Evolutionary conservation across 257 asterid species (phyloP).

Genomic region (Solanum peruvianum): DNA sequence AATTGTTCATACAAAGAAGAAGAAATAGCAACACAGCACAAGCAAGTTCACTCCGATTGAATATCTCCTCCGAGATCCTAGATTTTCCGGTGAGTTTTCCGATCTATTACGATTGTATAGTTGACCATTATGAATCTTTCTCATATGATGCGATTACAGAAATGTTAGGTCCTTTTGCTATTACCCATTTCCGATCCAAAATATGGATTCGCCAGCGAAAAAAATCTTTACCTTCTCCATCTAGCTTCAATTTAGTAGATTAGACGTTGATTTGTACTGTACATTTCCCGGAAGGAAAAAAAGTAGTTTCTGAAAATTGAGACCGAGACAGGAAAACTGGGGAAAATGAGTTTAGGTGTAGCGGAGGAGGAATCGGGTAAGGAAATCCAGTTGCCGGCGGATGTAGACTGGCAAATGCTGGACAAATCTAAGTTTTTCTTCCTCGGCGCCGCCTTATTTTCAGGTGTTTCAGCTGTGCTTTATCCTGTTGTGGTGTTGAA

Average conservation of each 20-base stretch:
- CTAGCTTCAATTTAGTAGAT: neutral
- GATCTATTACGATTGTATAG: neutral
- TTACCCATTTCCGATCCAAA: conserved; percentile 22
- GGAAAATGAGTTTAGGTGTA: conserved; percentile 35
- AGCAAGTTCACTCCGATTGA: neutral
- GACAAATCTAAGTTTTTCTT: conserved; percentile 69
- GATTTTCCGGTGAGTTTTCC: neutral
- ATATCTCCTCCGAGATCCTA: neutral
- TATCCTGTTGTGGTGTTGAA: conserved; percentile 64
- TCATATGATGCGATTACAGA: neutral
- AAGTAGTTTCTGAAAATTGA: neutral
- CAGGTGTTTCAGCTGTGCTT: conserved; percentile 55
- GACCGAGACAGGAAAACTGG: neutral
- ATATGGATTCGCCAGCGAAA: conserved; percentile 46
- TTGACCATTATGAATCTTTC: neutral
- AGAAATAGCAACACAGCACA: neutral
- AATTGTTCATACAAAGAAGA: neutral
- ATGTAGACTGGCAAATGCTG: conserved; percentile 64
- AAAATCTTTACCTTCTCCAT: neutral
- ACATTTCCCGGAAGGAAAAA: neutral
- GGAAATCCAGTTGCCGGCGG: conserved; percentile 52
- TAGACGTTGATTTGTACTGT: neutral
- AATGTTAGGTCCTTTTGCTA: conserved; percentile 35
- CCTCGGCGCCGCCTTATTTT: conserved; percentile 70
- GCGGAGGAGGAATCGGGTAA: conserved; percentile 39